Evolutionary conservation across 768 basidiomycete genomes (phyloP).

Genomic region (Lentinus tigrinus): DNA sequence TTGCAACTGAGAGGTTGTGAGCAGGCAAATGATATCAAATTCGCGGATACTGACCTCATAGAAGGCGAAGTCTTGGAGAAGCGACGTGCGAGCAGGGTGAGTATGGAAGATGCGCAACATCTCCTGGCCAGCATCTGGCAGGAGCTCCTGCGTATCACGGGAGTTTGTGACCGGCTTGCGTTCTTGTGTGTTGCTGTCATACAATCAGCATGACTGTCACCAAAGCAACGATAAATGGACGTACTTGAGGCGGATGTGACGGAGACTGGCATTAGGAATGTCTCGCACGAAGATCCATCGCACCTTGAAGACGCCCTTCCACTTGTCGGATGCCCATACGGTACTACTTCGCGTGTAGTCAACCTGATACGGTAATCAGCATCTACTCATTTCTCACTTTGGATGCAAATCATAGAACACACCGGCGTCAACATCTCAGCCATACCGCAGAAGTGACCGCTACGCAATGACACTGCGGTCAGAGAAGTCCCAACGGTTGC

Average conservation of each 20-base stretch:
- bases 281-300: conserved; percentile 97
- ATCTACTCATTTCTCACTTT: no score
- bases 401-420: conserved; percentile 27
- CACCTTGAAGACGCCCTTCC: conserved; percentile 99
- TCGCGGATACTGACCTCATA: conserved; percentile 62
- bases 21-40: background rate
- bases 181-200: conserved; percentile 87
- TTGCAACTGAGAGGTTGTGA: conserved; percentile 55
- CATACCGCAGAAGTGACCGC: conserved; percentile 98
- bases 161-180: conserved; percentile 98
- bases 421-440: conserved; percentile 97
- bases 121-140: conserved; percentile 94
- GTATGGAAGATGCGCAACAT: conserved; percentile 95
- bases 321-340: conserved; percentile 99
- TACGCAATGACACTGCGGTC: conserved; percentile 26
- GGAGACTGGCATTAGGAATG: conserved; percentile 84
- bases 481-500: background rate
- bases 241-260: conserved; percentile 87
- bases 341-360: conserved; percentile 94
- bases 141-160: conserved; percentile 94
- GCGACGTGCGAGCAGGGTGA: conserved; percentile 88
- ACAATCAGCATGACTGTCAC: background rate
- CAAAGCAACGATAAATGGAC: conserved; percentile 18
- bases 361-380: conserved; percentile 43
- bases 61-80: conserved; percentile 91